phyloP scores from a whole-genome alignment of 1,139 yeast species.

The Saccharomycopsis crataegensis region DNA sequence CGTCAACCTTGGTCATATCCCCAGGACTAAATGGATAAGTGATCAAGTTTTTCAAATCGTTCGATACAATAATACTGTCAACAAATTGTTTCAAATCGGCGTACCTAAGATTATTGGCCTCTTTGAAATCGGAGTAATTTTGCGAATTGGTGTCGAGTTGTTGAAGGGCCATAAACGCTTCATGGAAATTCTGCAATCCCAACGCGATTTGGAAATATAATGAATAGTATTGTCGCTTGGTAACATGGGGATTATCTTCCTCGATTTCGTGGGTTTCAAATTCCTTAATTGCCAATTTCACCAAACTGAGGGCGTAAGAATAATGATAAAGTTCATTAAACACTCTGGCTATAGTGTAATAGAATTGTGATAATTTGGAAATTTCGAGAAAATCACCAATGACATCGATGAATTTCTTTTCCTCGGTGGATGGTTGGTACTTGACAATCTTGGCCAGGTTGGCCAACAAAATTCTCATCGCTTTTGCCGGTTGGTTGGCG shows the following conservation, averaged over 20 bases:
- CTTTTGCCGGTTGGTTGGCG: conserved; percentile 7
- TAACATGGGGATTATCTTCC: neutral
- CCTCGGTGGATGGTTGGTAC: neutral
- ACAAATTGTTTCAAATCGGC: conserved; percentile 23
- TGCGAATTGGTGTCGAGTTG: conserved; percentile 1
- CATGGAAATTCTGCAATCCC: conserved; percentile 23
- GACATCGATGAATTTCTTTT: conserved; percentile 21
- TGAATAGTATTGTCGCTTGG: conserved; percentile 22
- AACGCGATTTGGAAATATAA: conserved; percentile 24
- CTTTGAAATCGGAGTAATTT: neutral
- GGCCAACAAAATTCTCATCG: neutral
- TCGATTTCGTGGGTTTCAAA: neutral
- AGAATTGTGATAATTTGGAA: conserved; percentile 23
- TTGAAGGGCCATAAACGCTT: conserved; percentile 23
- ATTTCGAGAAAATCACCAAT: conserved; percentile 21
- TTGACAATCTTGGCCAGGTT: conserved; percentile 5
- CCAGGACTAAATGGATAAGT: conserved; percentile 22
- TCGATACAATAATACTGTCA: conserved; percentile 13
- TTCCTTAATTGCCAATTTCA: conserved; percentile 28
- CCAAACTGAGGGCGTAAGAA: conserved; percentile 23
- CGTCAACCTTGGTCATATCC: conserved; percentile 30
- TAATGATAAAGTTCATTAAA: conserved; percentile 23
- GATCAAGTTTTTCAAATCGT: conserved; percentile 23
- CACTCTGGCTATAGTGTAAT: conserved; percentile 23
- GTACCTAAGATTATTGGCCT: conserved; percentile 19